phyloP scores from a whole-genome alignment of 176 grass and related monocot species.

The Lolium multiflorum region DNA sequence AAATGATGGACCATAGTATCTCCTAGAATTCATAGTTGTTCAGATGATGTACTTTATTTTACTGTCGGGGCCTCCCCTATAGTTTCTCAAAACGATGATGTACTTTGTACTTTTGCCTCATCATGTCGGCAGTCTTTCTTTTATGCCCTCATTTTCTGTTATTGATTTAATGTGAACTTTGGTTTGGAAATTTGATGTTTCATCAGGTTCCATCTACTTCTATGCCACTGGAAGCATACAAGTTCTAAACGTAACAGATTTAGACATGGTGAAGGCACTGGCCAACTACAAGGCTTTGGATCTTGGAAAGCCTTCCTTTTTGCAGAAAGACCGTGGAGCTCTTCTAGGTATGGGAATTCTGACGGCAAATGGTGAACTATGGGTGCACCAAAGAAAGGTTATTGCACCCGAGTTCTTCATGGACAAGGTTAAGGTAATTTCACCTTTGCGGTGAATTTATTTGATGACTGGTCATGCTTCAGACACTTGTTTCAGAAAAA shows the following conservation, averaged over 20 bases:
- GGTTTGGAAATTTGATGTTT: slow-evolving; percentile 14
- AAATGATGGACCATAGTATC: neutral
- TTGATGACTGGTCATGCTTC: slow-evolving; percentile 2
- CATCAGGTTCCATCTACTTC: slow-evolving; percentile 63
- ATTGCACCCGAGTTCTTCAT: slow-evolving; percentile 87
- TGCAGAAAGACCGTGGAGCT: slow-evolving; percentile 63
- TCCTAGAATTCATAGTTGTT: slow-evolving; percentile 4
- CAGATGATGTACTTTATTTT: neutral
- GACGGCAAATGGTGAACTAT: slow-evolving; percentile 63
- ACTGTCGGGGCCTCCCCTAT: too few species aligned
- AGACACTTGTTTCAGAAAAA: neutral
- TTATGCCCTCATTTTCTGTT: slow-evolving; percentile 5
- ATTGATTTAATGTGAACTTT: slow-evolving; percentile 18
- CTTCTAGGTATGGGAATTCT: slow-evolving; percentile 78
- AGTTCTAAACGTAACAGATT: slow-evolving; percentile 53
- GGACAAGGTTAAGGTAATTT: slow-evolving; percentile 86
- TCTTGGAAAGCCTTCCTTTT: slow-evolving; percentile 61
- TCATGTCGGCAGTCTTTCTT: neutral
- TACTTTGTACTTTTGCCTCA: neutral
- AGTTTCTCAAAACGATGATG: too few species aligned
- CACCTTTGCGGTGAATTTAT: neutral
- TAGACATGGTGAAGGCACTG: slow-evolving; percentile 72
- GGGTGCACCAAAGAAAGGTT: slow-evolving; percentile 78
- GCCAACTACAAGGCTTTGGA: slow-evolving; percentile 69
- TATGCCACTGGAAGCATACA: slow-evolving; percentile 73